Evolutionary conservation across 2,329 filamentous ascomycete genomes (phyloP).

Genomic region (Colletotrichum higginsianum): DNA sequence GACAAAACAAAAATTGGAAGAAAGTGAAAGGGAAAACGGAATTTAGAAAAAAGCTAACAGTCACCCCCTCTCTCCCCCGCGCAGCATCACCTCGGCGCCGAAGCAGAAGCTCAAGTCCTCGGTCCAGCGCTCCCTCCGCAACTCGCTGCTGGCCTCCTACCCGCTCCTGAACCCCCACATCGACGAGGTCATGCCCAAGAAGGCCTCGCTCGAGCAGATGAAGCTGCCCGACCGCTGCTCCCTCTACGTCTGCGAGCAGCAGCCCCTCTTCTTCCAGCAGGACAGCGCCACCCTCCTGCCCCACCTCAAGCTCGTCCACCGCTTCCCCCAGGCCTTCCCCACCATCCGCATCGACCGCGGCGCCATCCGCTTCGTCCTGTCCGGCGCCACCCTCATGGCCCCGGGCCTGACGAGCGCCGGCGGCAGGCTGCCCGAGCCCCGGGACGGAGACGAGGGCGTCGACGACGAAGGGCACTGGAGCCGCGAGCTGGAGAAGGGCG

Average conservation of each 20-base stretch:
- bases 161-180: constrained; percentile 89
- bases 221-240: constrained; percentile 93
- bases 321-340: constrained; percentile 87
- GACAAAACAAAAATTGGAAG: too few species aligned
- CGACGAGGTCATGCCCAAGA: constrained; percentile 96
- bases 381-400: constrained; percentile 95
- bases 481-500: constrained; percentile 81
- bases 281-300: constrained; percentile 83
- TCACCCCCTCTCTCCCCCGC: constrained; percentile 44
- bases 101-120: constrained; percentile 99
- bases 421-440: constrained; percentile 78
- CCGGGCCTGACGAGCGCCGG: constrained; percentile 90
- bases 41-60: constrained; percentile 35
- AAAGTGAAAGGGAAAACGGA: not conserved
- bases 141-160: constrained; percentile 86
- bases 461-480: constrained; percentile 71
- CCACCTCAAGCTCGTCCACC: constrained; percentile 90
- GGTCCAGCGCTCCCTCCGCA: constrained; percentile 87
- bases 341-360: constrained; percentile 93
- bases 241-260: constrained; percentile 85
- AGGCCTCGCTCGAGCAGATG: constrained; percentile 88
- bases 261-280: constrained; percentile 93
- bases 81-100: constrained; percentile 80
- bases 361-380: constrained; percentile 96
- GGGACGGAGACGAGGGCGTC: constrained; percentile 59